Evolutionary conservation across 176 grass and related monocot genomes (phyloP).

Genomic region (Oryza brachyantha): DNA sequence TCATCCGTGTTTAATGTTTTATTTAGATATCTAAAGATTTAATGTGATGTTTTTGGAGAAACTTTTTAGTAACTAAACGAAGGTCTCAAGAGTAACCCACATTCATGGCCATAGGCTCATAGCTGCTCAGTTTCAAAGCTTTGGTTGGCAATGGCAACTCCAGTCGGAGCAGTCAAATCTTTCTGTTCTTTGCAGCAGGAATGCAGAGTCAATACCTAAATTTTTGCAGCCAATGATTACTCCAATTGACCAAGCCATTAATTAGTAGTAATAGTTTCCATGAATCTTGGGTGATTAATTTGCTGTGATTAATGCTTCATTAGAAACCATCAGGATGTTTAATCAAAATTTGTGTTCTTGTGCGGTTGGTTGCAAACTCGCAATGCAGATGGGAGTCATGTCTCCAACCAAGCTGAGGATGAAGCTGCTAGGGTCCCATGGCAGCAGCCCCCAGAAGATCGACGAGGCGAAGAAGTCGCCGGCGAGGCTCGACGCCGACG

Average conservation of each 20-base stretch:
- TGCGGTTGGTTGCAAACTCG: not conserved
- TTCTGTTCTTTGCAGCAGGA: not conserved
- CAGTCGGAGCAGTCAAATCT: not conserved
- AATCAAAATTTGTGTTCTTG: not conserved
- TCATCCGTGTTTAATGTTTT: no score
- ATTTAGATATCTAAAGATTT: no score
- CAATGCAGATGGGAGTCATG: conserved; percentile 55
- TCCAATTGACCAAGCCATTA: not conserved
- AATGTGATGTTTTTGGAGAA: no score
- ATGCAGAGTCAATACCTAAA: not conserved
- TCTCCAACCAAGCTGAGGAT: conserved; percentile 84
- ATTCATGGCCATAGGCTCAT: no score
- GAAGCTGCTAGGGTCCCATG: conserved; percentile 67
- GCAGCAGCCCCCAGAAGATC: not conserved
- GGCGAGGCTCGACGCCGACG: conserved; percentile 37
- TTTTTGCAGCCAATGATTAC: not conserved
- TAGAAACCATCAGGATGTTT: not conserved
- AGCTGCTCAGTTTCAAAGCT: not conserved
- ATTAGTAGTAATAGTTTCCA: not conserved
- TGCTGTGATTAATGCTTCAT: not conserved
- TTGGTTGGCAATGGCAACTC: conserved; percentile 2
- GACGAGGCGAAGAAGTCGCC: conserved; percentile 53
- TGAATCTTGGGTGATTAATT: not conserved
- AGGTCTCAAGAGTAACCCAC: not conserved
- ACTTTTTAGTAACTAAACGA: no score